phyloP scores from a whole-genome alignment of 75 land plant species.

The Pinus taeda region DNA sequence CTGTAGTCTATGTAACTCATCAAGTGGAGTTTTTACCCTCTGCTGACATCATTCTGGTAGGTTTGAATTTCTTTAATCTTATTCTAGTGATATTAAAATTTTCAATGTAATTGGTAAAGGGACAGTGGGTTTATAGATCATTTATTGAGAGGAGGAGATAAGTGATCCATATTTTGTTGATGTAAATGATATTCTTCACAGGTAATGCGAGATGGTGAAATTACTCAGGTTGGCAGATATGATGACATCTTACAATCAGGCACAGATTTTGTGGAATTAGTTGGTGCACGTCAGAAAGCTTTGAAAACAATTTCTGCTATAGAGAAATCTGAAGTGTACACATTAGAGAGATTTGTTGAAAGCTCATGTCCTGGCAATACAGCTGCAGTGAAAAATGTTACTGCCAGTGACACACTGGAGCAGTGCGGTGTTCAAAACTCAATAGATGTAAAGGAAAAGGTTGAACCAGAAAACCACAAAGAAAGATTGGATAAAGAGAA shows the following conservation, averaged over 20 bases:
- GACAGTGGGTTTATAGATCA: not conserved
- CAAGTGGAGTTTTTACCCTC: constrained; percentile 38
- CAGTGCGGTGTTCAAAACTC: not conserved
- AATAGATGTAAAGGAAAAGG: constrained; percentile 27
- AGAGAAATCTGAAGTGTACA: not conserved
- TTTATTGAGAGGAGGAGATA: not conserved
- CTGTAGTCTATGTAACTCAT: constrained; percentile 27
- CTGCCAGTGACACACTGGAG: not conserved
- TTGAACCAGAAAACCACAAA: not conserved
- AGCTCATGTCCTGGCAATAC: not conserved
- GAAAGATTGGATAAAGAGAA: constrained; percentile 1
- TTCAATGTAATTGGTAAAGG: not conserved
- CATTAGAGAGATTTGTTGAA: not conserved
- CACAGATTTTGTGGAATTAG: constrained; percentile 37
- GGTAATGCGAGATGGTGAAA: too few relatives aligned
- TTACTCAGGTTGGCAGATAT: constrained; percentile 33
- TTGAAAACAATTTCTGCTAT: constrained; percentile 12
- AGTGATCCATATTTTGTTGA: too few relatives aligned
- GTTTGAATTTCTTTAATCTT: not conserved
- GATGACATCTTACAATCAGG: constrained; percentile 25
- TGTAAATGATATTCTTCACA: too few relatives aligned
- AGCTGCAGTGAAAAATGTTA: not conserved
- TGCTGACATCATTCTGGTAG: constrained; percentile 48
- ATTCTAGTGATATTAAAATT: not conserved
- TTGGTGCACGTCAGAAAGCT: constrained; percentile 38